These are phyloP conservation scores for Tylopilus sp. DNA, from an alignment of 768 basidiomycete genomes.

Conservation along the genomic window DNA sequence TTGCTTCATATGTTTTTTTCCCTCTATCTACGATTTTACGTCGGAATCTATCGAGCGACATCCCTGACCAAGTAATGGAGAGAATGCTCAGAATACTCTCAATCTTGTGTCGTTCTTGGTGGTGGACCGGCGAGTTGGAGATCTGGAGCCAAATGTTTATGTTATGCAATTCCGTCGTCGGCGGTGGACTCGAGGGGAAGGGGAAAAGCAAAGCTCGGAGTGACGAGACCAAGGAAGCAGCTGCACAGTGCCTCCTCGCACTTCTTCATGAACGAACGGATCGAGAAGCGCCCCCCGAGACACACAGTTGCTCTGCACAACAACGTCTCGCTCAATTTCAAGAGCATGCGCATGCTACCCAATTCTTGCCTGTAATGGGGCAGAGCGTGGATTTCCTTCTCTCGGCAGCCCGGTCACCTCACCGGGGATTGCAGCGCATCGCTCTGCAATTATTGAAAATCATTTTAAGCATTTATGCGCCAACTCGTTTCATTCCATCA, in stretches of 20 bases:
- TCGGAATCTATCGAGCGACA: slow-evolving; percentile 61
- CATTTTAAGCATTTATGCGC: slow-evolving; percentile 47
- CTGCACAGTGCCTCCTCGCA: slow-evolving; percentile 59
- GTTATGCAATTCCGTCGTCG: slow-evolving; percentile 62
- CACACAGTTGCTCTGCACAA: slow-evolving; percentile 10
- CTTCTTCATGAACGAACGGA: slow-evolving; percentile 54
- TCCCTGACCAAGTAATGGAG: slow-evolving; percentile 81
- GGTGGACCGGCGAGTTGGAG: slow-evolving; percentile 73
- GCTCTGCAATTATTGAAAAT: slow-evolving; percentile 58
- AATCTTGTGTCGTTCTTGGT: slow-evolving; percentile 69
- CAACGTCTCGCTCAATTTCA: slow-evolving; percentile 39
- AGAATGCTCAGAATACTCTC: slow-evolving; percentile 58
- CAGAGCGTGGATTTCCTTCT: slow-evolving; percentile 80
- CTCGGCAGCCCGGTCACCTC: slow-evolving; percentile 48
- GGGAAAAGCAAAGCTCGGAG: slow-evolving; percentile 66
- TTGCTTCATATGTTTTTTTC: slow-evolving; percentile 84
- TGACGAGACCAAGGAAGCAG: slow-evolving; percentile 81
- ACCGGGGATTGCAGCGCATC: slow-evolving; percentile 56
- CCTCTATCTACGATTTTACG: slow-evolving; percentile 84
- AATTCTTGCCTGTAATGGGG: slow-evolving; percentile 75
- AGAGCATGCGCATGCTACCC: slow-evolving; percentile 38
- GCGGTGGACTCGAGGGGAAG: slow-evolving; percentile 61
- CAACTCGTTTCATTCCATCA: slow-evolving; percentile 54
- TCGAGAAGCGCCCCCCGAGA: slow-evolving; percentile 38
- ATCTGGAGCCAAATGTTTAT: slow-evolving; percentile 87